These are phyloP conservation scores for Saccharomyces jurei DNA, from an alignment of 805 yeast genomes.

Conservation along the genomic window DNA sequence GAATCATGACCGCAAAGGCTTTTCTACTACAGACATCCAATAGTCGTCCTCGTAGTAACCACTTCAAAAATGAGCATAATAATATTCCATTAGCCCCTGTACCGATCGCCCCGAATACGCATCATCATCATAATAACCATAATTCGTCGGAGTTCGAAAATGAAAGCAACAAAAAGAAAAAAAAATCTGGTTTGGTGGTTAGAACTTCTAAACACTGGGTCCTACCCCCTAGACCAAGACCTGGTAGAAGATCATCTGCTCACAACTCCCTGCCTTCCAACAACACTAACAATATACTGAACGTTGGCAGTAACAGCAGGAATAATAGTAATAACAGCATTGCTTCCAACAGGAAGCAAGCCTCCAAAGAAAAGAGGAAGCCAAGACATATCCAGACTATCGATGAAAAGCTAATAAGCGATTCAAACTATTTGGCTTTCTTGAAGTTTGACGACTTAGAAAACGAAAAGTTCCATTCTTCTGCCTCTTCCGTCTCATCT, in stretches of 20 bases:
- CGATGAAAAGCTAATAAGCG: neutral
- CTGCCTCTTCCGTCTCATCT: neutral
- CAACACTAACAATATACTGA: slow-evolving; percentile 1
- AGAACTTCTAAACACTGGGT: slow-evolving; percentile 77
- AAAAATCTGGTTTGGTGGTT: slow-evolving; percentile 4
- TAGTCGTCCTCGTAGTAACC: neutral
- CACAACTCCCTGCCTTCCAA: slow-evolving; percentile 4
- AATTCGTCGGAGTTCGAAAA: neutral
- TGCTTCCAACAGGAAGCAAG: slow-evolving; percentile 1
- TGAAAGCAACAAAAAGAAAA: neutral
- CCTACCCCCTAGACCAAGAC: slow-evolving; percentile 76
- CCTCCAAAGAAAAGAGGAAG: neutral
- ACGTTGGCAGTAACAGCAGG: neutral
- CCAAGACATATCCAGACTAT: neutral
- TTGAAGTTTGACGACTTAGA: slow-evolving; percentile 6
- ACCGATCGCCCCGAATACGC: neutral
- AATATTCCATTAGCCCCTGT: neutral
- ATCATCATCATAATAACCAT: neutral
- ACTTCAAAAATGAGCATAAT: neutral
- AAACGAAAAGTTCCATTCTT: neutral
- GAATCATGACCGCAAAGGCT: neutral
- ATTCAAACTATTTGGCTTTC: slow-evolving; percentile 3
- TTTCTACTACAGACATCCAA: neutral
- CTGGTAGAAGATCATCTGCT: slow-evolving; percentile 47
- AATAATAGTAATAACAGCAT: slow-evolving; percentile 1